Conservation (phyloP, 176 grass and related monocot genomes). For the Chloris gayana region DNA sequence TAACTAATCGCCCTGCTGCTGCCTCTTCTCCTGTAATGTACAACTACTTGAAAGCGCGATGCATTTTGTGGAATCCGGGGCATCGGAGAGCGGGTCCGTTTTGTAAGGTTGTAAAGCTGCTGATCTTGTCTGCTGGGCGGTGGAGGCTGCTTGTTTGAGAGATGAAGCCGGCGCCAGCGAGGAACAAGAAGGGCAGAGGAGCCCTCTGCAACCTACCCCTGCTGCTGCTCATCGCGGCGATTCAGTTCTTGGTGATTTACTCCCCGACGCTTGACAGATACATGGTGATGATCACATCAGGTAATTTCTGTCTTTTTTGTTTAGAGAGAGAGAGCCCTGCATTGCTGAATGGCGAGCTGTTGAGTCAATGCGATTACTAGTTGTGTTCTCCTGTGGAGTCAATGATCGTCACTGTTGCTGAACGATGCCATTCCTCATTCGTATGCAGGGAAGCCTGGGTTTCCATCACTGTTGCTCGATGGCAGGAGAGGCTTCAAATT, state of each 20-base stretch:
- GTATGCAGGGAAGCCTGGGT: slow-evolving; percentile 42
- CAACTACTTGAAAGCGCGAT: slow-evolving; percentile 17
- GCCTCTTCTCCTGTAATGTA: neutral
- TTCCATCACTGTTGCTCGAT: slow-evolving; percentile 51
- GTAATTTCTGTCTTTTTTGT: slow-evolving; percentile 32
- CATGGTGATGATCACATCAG: slow-evolving; percentile 45
- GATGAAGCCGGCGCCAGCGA: slow-evolving; percentile 34
- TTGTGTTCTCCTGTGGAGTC: neutral
- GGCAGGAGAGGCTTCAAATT: slow-evolving; percentile 46
- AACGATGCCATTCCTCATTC: no score
- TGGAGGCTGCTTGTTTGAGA: no score
- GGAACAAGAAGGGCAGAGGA: slow-evolving; percentile 37
- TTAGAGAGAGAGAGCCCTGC: neutral
- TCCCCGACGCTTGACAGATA: slow-evolving; percentile 37
- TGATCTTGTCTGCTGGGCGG: neutral
- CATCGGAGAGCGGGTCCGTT: neutral
- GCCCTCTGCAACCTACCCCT: slow-evolving; percentile 36
- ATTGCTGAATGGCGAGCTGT: neutral
- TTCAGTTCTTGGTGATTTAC: slow-evolving; percentile 58
- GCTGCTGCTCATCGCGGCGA: slow-evolving; percentile 43
- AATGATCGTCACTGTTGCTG: neutral
- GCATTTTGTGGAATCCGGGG: neutral
- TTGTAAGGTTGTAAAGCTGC: slow-evolving; percentile 27
- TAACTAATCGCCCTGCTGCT: slow-evolving; percentile 12
- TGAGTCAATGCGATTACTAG: no score